Base-by-base conservation (phyloP, 106 monocot genomes). In the Chionographis japonica region DNA sequence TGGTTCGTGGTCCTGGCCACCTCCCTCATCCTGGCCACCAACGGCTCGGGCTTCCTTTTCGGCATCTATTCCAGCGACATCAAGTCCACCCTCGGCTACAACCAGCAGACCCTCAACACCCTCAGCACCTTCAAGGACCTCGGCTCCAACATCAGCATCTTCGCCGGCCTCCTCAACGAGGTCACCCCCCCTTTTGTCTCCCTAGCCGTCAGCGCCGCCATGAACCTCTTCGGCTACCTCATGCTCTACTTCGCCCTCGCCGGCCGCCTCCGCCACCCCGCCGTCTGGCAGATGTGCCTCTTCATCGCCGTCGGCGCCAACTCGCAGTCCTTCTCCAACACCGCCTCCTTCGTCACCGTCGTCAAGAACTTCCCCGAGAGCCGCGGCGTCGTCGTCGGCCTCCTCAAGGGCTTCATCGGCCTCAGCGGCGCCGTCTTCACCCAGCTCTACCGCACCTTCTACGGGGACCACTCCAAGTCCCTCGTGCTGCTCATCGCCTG, bases 81-180 rank as follows among this genome's bases (percentile, higher is more conserved):
- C 67, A 79, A 84, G 49, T 54, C 71, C 61, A 71, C 79, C 2
- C 58, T 81, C 4, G 71, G 75, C 4, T 81, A 81, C 60, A 43
- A 70, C 61, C 81, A 81, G 55, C 71, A 71, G 37, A 79, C 79
- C 12, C 84, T 84, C 66, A 84, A 84, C 79, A 84, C 84, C 8
- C 38, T 79, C 15, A 50, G 50, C 49, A 50, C 60, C 70, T 70
- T 70, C 60, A 70, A 70, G 36, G 70, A 70, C 70, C 70, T 70
- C 50, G 70, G 70, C 11, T 42, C 70, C 59, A 68, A 68, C 56
- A 56, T 68, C 8, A 56, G 68, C 15, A 16, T 68, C 5, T 0
- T 68, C 53, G 56, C 70, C 59, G 70, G 70, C 59, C 50, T 70
- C 9, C 35, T 70, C 59, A 60, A 60, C 59, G 70, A 70, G 60